Evolutionary conservation across 2,329 filamentous ascomycete species (phyloP).

Genomic region (Apiospora arundinis): DNA sequence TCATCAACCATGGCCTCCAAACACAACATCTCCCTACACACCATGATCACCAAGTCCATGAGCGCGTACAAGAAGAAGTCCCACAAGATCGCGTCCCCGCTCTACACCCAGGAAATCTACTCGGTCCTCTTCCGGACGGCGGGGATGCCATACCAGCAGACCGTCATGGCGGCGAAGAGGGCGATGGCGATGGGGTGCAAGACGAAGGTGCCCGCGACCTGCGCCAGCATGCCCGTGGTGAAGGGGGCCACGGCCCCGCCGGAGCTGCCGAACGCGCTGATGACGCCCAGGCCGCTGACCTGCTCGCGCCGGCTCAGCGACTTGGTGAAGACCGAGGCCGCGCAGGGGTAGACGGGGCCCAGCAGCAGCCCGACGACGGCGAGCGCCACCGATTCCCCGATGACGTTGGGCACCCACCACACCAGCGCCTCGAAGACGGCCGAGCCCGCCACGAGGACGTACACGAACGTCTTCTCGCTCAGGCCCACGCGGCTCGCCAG

Average conservation of each 20-base stretch:
- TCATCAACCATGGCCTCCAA: background rate
- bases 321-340: constrained; percentile 67
- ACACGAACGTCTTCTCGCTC: constrained; percentile 75
- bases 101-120: constrained; percentile 42
- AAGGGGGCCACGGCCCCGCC: constrained; percentile 74
- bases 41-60: constrained; percentile 11
- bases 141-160: constrained; percentile 69
- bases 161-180: constrained; percentile 68
- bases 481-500: constrained; percentile 68
- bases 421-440: constrained; percentile 76
- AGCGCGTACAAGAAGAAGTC: constrained; percentile 3
- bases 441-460: constrained; percentile 65
- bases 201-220: constrained; percentile 67
- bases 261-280: constrained; percentile 71
- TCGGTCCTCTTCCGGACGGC: constrained; percentile 64
- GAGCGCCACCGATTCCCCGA: constrained; percentile 71
- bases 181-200: constrained; percentile 71
- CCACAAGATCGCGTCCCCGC: background rate
- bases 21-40: background rate
- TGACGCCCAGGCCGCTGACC: constrained; percentile 69
- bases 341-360: constrained; percentile 81
- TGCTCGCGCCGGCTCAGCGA: constrained; percentile 65
- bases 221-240: constrained; percentile 67
- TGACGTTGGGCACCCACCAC: constrained; percentile 79
- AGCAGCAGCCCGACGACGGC: constrained; percentile 76